Evolutionary conservation across 352 stramenopile genomes (phyloP), one percentile per base, ranked within the genome.

Genomic region (Pythium folliculosum): DNA sequence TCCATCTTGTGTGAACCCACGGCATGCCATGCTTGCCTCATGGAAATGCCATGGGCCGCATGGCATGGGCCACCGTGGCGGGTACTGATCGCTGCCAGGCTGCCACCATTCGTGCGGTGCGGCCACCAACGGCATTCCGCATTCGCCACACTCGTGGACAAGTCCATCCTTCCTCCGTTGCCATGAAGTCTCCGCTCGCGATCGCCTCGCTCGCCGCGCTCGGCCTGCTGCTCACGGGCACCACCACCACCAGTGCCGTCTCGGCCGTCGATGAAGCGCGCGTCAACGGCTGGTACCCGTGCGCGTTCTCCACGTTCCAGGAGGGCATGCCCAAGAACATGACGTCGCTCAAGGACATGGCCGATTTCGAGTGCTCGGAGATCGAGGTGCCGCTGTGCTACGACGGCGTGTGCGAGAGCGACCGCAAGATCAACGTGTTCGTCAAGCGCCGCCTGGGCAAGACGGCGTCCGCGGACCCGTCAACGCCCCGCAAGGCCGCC

Each of bases 361-460:
- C 50, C 21, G 35, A 50, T 13, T 88, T 84, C 62, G 78, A 94
- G 32, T 94, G 85, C 67, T 81, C 78, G 0, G 72, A 87, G 44
- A 69, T 94, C 21, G 69, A 77, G n/a, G 77, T 91, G 63, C 83
- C 85, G 47, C 71, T 94, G 52, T 94, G 85, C 67, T 86, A 92
- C 71, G 70, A 80, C 0, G 76, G 73, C n/a, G 60, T 94, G 16
- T 94, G 85, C 69, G 43, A 73, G 23, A 91, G 81, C 63, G 70
- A 82, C 54, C 71, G 77, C 44, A 82, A 63, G 23, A 77, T 92
- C 45, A 63, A 80, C 50, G 44, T 92, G 12, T 84, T 84, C 40
- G 66, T 81, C 40, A 77, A 77, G 45, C 71, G 77, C 8, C 54
- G 75, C 23, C 40, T 66, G 10, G 75, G 5, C 45, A 37, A 17